Conservation (phyloP, 2,329 filamentous ascomycete species). For the Fusarium sp. region DNA sequence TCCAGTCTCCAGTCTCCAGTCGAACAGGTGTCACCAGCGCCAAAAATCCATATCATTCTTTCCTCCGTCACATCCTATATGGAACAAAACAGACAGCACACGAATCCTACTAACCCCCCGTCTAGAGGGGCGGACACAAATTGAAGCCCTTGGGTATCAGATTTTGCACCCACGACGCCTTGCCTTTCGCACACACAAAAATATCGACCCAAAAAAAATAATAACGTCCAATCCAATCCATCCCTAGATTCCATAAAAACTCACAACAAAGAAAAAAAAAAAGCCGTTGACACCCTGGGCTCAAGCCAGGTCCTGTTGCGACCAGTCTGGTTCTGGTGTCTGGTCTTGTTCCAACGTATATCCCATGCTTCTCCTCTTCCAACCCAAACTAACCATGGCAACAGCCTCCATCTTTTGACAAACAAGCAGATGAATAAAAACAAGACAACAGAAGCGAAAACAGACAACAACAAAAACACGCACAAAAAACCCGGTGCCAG, state of each 20-base stretch:
- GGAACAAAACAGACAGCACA: neutral
- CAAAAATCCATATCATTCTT: neutral
- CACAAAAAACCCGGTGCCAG: neutral
- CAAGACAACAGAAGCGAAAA: neutral
- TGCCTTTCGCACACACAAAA: neutral
- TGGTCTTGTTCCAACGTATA: neutral
- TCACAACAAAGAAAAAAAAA: neutral
- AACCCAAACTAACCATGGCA: neutral
- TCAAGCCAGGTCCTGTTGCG: constrained; percentile 34
- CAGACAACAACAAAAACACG: neutral
- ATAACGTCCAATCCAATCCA: neutral
- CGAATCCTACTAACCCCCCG: neutral
- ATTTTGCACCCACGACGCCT: neutral
- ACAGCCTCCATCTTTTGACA: neutral
- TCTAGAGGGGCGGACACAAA: neutral
- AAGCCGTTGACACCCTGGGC: constrained; percentile 21
- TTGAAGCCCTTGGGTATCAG: neutral
- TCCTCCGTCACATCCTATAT: neutral
- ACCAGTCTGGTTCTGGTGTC: constrained; percentile 34
- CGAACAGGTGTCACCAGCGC: neutral
- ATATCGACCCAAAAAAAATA: neutral
- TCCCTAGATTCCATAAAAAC: neutral
- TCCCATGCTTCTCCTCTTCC: neutral
- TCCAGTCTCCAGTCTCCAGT: neutral
- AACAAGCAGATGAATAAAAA: neutral